phyloP scores from a whole-genome alignment of 2,329 filamentous ascomycete genomes.

The Alternaria arbusti region DNA sequence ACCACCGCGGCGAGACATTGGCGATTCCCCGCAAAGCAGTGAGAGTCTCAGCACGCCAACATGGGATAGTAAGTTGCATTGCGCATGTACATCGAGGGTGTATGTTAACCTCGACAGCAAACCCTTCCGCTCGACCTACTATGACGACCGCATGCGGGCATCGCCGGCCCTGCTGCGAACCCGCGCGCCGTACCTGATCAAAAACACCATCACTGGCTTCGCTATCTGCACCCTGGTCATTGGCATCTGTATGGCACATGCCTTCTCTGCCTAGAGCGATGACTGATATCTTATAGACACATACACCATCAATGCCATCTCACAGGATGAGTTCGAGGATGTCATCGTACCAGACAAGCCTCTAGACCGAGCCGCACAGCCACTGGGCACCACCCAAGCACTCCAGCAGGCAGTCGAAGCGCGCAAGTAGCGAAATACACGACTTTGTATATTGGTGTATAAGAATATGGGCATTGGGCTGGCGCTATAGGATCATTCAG shows the following conservation, averaged over 20 bases:
- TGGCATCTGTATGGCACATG: conserved; percentile 72
- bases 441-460: conserved; percentile 34
- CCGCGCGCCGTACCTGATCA: conserved; percentile 87
- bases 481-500: conserved; percentile 31
- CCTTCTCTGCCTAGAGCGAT: not conserved
- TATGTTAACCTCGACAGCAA: conserved; percentile 32
- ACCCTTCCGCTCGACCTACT: conserved; percentile 78
- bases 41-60: conserved; percentile 29
- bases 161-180: conserved; percentile 89
- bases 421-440: conserved; percentile 26
- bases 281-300: conserved; percentile 57
- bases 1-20: conserved; percentile 26
- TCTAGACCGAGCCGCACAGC: conserved; percentile 50
- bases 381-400: conserved; percentile 34
- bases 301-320: conserved; percentile 81
- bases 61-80: conserved; percentile 44
- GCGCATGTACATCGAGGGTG: not conserved
- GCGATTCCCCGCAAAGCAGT: conserved; percentile 24
- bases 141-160: conserved; percentile 85
- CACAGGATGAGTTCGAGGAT: conserved; percentile 96
- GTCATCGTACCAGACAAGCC: conserved; percentile 85
- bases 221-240: conserved; percentile 76
- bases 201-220: conserved; percentile 84
- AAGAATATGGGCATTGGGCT: conserved; percentile 35
- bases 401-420: conserved; percentile 41